Base-by-base conservation (phyloP, 1,139 yeast species). In the Insectozyma bohioensis region DNA sequence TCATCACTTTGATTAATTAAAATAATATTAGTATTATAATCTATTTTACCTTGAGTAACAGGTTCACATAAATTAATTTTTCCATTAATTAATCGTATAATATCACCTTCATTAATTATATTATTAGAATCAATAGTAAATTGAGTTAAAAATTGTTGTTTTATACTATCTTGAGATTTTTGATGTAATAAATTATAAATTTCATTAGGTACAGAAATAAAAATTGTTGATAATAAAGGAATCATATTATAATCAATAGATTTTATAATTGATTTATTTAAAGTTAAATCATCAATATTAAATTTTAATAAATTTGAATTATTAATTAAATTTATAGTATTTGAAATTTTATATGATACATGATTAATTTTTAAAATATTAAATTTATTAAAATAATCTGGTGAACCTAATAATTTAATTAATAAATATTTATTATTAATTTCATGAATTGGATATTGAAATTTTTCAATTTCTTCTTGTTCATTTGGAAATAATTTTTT, bases 11-110 rank as follows among this genome's bases (percentile, higher is more conserved):
- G 64, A 41, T 68, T 72, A 12, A 80, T 72, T 31, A 83, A 56
- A 2, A 79, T 70, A n/a, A 83, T 60, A 17, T 62, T 62, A 0
- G 87, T 78, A 6, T 49, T 48, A 2, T 42, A 42, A 24, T 55
- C 54, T 3, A 72, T 54, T n/a, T 54, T 46, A 1, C 95, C 95
- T 51, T 84, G 94, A 26, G 75, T 75, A 1, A 78, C 68, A 1
- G 95, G 95, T 44, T 84, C 95, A 51, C 88, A 76, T 20, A 80
- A 68, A 6, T 74, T 53, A 4, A 85, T 71, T 6, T 48, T 49
- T 3, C 81, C 84, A 45, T 73, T 68, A 18, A 75, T 51, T n/a
- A 53, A 50, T 40, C 70, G 50, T 3, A 75, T 51, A 3, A 48
- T 34, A 36, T 65, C 70, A 20, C 60, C 61, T 18, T 56, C 54